Percentiles rank a stretch among this genome's conserved stretches.
phyloP scores from a whole-genome alignment of 2,329 filamentous ascomycete genomes.

The Colletotrichum phormii region DNA sequence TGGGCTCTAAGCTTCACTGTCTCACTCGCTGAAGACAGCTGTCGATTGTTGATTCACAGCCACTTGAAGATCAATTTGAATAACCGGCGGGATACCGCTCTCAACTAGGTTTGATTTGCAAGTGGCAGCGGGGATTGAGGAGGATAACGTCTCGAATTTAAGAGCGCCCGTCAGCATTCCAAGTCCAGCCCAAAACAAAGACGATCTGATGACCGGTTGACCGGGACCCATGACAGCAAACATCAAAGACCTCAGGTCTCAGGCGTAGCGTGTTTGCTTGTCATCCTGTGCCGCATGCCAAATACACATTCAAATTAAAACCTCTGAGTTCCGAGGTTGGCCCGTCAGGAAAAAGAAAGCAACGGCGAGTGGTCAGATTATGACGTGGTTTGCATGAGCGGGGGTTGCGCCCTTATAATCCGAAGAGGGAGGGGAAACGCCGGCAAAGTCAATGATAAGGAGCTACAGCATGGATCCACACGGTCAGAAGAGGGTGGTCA shows the following conservation, averaged over 20 bases:
- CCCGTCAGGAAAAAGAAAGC: slow-evolving; percentile 27
- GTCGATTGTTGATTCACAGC: neutral
- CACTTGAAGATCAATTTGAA: neutral
- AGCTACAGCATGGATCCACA: neutral
- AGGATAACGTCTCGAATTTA: neutral
- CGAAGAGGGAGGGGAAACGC: neutral
- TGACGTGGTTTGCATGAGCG: slow-evolving; percentile 12
- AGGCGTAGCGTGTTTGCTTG: neutral
- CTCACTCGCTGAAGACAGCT: neutral
- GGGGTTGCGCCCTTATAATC: neutral
- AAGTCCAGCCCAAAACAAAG: neutral
- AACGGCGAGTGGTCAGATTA: slow-evolving; percentile 11
- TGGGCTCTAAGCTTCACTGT: neutral
- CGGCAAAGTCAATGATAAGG: neutral
- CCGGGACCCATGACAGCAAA: neutral
- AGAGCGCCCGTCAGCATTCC: neutral
- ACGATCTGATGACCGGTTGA: neutral
- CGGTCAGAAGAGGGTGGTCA: neutral
- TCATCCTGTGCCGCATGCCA: neutral
- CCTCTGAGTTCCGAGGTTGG: neutral
- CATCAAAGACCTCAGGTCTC: neutral
- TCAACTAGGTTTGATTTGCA: neutral
- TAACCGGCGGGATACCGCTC: neutral
- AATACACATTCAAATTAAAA: neutral
- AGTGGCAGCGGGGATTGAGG: neutral